Conservation (phyloP, 2,329 filamentous ascomycete species). For the Elsinoe necatrix region DNA sequence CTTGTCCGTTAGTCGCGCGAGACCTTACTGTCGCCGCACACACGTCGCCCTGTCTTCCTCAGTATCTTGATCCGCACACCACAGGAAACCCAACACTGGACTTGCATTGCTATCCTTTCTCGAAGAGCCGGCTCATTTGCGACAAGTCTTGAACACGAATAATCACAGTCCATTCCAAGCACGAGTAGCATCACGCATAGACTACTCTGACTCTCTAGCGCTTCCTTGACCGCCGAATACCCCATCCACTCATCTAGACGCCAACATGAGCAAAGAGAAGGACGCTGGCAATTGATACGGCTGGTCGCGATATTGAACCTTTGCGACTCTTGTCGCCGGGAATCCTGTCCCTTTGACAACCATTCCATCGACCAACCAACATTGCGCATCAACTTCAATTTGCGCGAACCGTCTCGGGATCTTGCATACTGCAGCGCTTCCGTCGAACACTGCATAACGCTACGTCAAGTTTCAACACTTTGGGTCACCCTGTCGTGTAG, state of each 20-base stretch:
- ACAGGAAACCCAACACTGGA: neutral
- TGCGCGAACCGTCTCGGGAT: neutral
- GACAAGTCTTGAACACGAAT: neutral
- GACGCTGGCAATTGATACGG: constrained; percentile 11
- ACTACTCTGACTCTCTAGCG: neutral
- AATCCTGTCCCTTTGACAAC: neutral
- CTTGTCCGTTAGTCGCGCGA: constrained; percentile 2
- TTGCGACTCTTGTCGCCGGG: neutral
- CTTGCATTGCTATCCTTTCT: neutral
- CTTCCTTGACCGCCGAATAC: neutral
- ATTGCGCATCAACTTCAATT: neutral
- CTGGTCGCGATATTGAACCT: constrained; percentile 4
- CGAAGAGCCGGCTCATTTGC: neutral
- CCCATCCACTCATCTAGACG: neutral
- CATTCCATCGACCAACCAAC: neutral
- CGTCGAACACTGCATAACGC: neutral
- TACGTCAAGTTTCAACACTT: constrained; percentile 1
- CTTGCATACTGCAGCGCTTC: constrained; percentile 3
- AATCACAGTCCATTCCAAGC: neutral
- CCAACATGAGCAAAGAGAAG: constrained; percentile 15
- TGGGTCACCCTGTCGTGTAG: neutral
- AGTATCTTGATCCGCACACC: neutral
- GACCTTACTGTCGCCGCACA: neutral
- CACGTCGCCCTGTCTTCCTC: neutral
- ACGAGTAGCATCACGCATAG: neutral